Evolutionary conservation across 805 yeast genomes (phyloP).

Genomic region (Yamadazyma paraphyllophila): DNA sequence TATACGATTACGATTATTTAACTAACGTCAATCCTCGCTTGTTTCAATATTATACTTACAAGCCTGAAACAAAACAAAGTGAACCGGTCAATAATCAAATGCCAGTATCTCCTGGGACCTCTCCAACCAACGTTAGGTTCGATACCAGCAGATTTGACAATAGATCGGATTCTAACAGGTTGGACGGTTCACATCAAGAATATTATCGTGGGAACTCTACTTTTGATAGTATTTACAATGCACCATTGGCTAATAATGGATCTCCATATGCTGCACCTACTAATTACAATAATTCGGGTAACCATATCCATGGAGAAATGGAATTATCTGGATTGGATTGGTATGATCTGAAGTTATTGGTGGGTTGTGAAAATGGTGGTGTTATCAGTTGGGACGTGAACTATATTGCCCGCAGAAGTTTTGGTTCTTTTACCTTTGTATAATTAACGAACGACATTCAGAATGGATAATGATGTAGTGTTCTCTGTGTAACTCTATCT

Average conservation of each 20-base stretch:
- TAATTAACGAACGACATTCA: slow-evolving; percentile 9
- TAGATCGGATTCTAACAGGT: neutral
- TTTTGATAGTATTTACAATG: slow-evolving; percentile 5
- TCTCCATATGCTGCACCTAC: slow-evolving; percentile 21
- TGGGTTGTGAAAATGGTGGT: slow-evolving; percentile 44
- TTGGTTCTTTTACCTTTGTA: slow-evolving; percentile 36
- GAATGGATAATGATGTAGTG: neutral
- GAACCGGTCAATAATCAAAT: neutral
- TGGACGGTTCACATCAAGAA: too few species aligned
- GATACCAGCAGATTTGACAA: neutral
- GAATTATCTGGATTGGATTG: slow-evolving; percentile 42
- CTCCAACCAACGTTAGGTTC: neutral
- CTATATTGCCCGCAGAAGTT: slow-evolving; percentile 35
- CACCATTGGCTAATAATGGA: slow-evolving; percentile 5
- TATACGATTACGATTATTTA: slow-evolving; percentile 41
- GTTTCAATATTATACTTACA: slow-evolving; percentile 34
- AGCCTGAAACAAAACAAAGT: slow-evolving; percentile 18
- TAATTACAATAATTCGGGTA: slow-evolving; percentile 27
- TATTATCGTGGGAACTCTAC: neutral
- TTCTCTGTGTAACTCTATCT: neutral
- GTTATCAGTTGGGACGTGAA: slow-evolving; percentile 41
- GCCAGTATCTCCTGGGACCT: slow-evolving; percentile 1
- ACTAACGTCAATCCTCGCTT: slow-evolving; percentile 34
- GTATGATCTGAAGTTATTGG: slow-evolving; percentile 28
- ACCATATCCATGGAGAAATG: slow-evolving; percentile 44